A percentile compares a stretch with the other conserved stretches of the same genome.
Conservation (phyloP, 2,329 filamentous ascomycete genomes). For the Juglanconis oblonga region DNA sequence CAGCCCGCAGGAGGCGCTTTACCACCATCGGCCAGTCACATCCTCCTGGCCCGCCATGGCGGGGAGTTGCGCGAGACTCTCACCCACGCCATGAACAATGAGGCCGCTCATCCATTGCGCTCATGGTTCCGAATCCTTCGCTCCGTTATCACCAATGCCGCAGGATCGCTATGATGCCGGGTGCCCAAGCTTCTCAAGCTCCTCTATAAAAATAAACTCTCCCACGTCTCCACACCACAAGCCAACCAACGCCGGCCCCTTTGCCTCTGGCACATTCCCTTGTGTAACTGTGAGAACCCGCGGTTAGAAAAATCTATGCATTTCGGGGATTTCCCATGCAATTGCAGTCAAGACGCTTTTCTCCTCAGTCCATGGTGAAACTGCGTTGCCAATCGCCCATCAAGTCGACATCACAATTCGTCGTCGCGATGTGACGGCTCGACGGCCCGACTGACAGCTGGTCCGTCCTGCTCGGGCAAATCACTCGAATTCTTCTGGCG, state of each 20-base stretch:
- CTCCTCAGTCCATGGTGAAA: too few species aligned
- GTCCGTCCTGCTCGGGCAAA: background rate
- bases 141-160: background rate
- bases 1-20: background rate
- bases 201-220: background rate
- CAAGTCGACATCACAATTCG: too few species aligned
- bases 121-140: background rate
- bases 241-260: background rate
- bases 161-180: background rate
- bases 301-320: background rate
- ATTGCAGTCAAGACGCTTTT: too few species aligned
- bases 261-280: too few species aligned
- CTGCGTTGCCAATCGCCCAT: too few species aligned
- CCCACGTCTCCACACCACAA: slow-evolving; percentile 2
- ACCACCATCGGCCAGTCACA: background rate
- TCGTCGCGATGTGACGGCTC: background rate
- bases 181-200: background rate
- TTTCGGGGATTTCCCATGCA: too few species aligned
- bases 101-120: too few species aligned
- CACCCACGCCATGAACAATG: too few species aligned
- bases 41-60: background rate
- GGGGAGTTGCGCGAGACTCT: too few species aligned
- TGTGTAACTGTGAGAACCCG: too few species aligned
- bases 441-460: slow-evolving; percentile 6
- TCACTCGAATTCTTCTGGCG: background rate